phyloP scores from a whole-genome alignment of 306 rosid genomes.

The Purshia tridentata region DNA sequence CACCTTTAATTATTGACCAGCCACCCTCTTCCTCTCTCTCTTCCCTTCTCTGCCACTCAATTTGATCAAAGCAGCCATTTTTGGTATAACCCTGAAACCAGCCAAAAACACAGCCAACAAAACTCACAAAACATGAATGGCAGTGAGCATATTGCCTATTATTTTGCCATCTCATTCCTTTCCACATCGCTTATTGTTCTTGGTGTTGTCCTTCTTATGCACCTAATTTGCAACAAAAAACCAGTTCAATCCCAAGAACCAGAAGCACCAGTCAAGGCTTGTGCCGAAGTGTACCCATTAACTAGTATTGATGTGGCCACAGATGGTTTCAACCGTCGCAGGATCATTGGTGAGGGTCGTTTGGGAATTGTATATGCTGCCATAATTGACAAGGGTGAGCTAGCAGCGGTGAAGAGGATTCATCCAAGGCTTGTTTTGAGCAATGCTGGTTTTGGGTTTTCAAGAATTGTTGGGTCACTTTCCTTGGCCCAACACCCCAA shows the following conservation, averaged over 20 bases:
- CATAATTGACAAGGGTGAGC: conserved; percentile 30
- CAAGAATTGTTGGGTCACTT: conserved; percentile 52
- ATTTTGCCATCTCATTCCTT: conserved; percentile 39
- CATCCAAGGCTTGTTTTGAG: conserved; percentile 66
- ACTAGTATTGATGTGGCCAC: conserved; percentile 64
- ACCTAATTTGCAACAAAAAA: conserved; percentile 51
- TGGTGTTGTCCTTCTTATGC: conserved; percentile 37
- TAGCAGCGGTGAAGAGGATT: conserved; percentile 69
- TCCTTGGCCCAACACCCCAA: conserved; percentile 77
- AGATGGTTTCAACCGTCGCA: conserved; percentile 64
- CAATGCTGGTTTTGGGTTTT: conserved; percentile 73
- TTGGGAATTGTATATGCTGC: conserved; percentile 83
- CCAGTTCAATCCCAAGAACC: conserved; percentile 52
- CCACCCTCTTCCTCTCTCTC: conserved; percentile 26
- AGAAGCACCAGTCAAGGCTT: conserved; percentile 34
- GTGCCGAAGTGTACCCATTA: conserved; percentile 50
- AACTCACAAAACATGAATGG: conserved; percentile 41
- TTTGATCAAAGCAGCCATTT: conserved; percentile 1
- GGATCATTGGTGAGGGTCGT: conserved; percentile 73
- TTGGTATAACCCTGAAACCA: neutral
- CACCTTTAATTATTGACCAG: conserved; percentile 15
- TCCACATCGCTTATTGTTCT: conserved; percentile 52
- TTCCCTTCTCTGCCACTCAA: conserved; percentile 22
- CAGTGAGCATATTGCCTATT: conserved; percentile 41
- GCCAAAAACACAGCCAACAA: no score